These are phyloP conservation scores for Parafenestella ontariensis DNA, from an alignment of 2,329 filamentous ascomycete species.

Conservation along the genomic window DNA sequence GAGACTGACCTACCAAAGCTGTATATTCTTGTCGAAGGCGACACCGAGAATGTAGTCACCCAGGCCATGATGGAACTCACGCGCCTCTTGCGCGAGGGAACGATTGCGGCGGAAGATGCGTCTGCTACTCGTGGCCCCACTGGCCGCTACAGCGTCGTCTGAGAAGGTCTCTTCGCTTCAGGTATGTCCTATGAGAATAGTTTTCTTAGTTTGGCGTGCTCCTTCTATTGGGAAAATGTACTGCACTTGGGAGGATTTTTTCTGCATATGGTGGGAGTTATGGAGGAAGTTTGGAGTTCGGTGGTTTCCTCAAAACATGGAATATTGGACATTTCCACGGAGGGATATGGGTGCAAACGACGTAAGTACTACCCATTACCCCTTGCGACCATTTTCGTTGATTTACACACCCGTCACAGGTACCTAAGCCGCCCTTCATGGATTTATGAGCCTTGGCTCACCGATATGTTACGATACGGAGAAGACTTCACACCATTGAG, in stretches of 20 bases:
- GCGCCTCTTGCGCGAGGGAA: constrained; percentile 86
- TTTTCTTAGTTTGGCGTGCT: neutral
- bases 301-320: constrained; percentile 1
- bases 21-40: constrained; percentile 96
- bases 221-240: neutral
- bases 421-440: neutral
- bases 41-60: constrained; percentile 90
- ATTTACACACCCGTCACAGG: constrained; percentile 16
- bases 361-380: constrained; percentile 7
- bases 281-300: constrained; percentile 1
- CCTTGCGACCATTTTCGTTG: neutral
- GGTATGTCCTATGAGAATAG: neutral
- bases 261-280: neutral
- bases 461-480: neutral
- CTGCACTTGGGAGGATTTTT: neutral
- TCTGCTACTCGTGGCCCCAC: constrained; percentile 81
- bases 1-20: constrained; percentile 82
- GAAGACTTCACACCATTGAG: neutral
- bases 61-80: constrained; percentile 91
- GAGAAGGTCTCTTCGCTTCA: neutral
- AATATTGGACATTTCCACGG: neutral
- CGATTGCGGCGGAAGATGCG: constrained; percentile 80
- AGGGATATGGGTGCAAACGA: neutral
- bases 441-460: neutral
- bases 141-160: constrained; percentile 80